A percentile compares a stretch with the other conserved stretches of the same genome.
phyloP scores from a whole-genome alignment of 805 yeast genomes.

The Yarrowia sp. region DNA sequence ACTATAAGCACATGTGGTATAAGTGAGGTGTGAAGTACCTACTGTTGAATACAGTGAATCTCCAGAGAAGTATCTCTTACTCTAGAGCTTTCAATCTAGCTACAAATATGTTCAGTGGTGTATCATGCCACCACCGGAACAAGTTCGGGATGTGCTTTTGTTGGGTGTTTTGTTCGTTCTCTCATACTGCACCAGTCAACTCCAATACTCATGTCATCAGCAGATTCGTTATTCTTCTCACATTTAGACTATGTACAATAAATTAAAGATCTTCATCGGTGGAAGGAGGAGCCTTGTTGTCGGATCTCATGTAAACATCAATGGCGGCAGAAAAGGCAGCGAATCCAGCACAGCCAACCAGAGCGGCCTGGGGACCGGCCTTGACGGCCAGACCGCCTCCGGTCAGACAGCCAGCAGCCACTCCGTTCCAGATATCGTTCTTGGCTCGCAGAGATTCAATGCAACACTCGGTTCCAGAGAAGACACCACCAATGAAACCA shows the following conservation, averaged over 20 bases:
- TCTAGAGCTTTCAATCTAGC: too few species aligned
- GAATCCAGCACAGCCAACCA: constrained; percentile 94
- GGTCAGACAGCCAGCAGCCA: constrained; percentile 90
- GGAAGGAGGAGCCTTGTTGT: constrained; percentile 75
- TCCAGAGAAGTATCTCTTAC: too few species aligned
- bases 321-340: constrained; percentile 78
- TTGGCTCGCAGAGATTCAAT: constrained; percentile 84
- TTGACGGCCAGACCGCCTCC: constrained; percentile 94
- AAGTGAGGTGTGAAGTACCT: too few species aligned
- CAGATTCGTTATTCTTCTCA: background rate
- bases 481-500: constrained; percentile 88
- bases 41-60: too few species aligned
- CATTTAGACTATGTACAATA: constrained; percentile 27
- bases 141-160: too few species aligned
- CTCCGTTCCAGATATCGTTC: constrained; percentile 88
- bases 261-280: constrained; percentile 68
- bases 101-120: too few species aligned
- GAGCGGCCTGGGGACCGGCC: constrained; percentile 90
- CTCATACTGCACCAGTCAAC: background rate
- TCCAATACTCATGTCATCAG: too few species aligned
- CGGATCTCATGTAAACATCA: constrained; percentile 82
- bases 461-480: constrained; percentile 88
- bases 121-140: too few species aligned
- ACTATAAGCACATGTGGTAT: too few species aligned
- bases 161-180: too few species aligned